These are phyloP conservation scores for Elongisporangium anandrum DNA, from an alignment of 352 stramenopile species.

Conservation along the genomic window DNA sequence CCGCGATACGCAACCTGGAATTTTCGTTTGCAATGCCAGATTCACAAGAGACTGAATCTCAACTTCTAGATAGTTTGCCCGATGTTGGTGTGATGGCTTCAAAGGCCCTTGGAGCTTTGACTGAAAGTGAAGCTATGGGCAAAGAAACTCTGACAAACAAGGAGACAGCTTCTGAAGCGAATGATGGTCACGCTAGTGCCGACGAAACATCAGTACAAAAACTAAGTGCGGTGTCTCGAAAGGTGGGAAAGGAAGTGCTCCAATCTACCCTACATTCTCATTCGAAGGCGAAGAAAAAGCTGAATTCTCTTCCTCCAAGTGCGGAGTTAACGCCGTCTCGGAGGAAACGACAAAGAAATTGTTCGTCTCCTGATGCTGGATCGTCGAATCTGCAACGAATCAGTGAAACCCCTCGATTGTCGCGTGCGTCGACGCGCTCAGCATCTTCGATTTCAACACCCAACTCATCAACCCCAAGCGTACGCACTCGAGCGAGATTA, in stretches of 20 bases:
- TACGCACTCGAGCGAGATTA: constrained; percentile 42
- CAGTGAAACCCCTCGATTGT: not conserved
- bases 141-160: not conserved
- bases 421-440: not conserved
- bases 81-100: constrained; percentile 22
- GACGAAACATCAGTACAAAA: constrained; percentile 1
- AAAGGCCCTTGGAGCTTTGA: constrained; percentile 18
- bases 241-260: not conserved
- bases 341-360: constrained; percentile 22
- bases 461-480: constrained; percentile 32
- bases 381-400: not conserved
- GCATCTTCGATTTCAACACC: constrained; percentile 9
- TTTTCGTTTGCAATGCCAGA: constrained; percentile 60
- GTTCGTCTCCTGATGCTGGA: constrained; percentile 24
- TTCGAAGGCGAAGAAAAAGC: not conserved
- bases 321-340: constrained; percentile 10
- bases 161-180: not conserved
- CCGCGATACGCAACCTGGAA: constrained; percentile 51
- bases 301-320: not conserved
- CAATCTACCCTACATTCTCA: not conserved
- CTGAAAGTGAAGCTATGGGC: constrained; percentile 4
- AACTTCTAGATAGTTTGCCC: constrained; percentile 28
- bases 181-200: not conserved
- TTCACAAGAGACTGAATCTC: constrained; percentile 49
- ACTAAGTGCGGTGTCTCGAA: not conserved